These are phyloP conservation scores for Mucuna pruriens DNA, from an alignment of 306 rosid genomes.

Conservation along the genomic window DNA sequence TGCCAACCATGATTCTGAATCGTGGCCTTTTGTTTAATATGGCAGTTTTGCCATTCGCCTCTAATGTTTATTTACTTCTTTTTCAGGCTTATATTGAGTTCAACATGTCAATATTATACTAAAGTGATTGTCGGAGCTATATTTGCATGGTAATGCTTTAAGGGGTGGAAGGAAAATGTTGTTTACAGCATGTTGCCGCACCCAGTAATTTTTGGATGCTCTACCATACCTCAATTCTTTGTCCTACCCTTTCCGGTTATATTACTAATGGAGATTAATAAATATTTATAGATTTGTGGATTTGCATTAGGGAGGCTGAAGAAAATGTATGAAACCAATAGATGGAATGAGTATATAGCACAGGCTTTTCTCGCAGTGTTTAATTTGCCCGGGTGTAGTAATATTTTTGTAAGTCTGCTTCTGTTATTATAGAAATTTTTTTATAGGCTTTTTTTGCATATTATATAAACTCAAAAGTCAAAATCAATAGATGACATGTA, in stretches of 20 bases:
- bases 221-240: conserved; percentile 40
- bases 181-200: conserved; percentile 25
- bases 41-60: neutral
- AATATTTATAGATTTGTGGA: conserved; percentile 3
- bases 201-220: conserved; percentile 35
- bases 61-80: conserved; percentile 3
- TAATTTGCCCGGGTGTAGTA: neutral
- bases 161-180: conserved; percentile 33
- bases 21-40: neutral
- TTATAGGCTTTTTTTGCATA: neutral
- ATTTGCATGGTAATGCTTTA: conserved; percentile 15
- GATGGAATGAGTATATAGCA: conserved; percentile 16
- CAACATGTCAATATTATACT: conserved; percentile 35
- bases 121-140: conserved; percentile 28
- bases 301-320: conserved; percentile 13
- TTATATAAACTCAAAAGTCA: neutral
- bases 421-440: neutral
- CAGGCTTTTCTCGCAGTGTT: neutral
- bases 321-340: conserved; percentile 26
- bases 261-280: conserved; percentile 18
- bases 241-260: conserved; percentile 17
- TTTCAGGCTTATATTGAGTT: conserved; percentile 49
- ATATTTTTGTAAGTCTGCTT: neutral
- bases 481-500: neutral
- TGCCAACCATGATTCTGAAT: conserved; percentile 22